Evolutionary conservation across 148 eudicot species (phyloP).

Genomic region (Rhododendron williamsianum): DNA sequence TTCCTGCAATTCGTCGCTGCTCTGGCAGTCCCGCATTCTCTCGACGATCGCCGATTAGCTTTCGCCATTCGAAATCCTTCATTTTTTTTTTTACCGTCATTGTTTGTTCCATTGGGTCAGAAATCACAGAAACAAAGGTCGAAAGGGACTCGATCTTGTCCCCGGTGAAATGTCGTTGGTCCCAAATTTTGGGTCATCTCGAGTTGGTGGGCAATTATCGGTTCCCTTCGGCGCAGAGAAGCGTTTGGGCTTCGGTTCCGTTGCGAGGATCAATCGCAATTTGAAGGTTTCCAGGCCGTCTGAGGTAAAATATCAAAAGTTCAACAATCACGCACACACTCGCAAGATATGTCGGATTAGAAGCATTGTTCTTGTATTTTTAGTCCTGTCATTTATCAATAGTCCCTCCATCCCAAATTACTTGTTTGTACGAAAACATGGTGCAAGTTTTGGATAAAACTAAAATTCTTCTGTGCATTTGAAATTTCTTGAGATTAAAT

Average conservation of each 20-base stretch:
- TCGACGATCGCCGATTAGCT: neutral
- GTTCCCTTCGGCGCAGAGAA: neutral
- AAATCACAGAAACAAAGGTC: neutral
- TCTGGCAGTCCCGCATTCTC: neutral
- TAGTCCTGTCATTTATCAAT: neutral
- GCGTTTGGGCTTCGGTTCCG: neutral
- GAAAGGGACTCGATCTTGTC: neutral
- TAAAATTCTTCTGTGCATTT: neutral
- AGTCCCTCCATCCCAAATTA: neutral
- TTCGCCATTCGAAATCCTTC: neutral
- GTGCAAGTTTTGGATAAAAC: neutral
- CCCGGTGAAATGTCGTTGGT: neutral
- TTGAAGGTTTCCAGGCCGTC: neutral
- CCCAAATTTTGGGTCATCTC: slow-evolving; percentile 1
- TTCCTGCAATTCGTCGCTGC: neutral
- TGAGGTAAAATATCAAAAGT: neutral
- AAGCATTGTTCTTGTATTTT: neutral
- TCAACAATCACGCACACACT: neutral
- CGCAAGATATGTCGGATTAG: neutral
- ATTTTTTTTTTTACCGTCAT: neutral
- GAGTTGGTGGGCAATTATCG: neutral
- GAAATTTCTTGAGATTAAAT: too few relatives aligned
- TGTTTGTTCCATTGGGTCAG: neutral
- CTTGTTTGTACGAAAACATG: neutral
- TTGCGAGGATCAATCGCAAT: neutral